Percentiles rank a stretch among this genome's conserved stretches.
These are phyloP conservation scores for Coemansia sp. DNA, from an alignment of 192 early-diverging fungal genomes.

Conservation along the genomic window DNA sequence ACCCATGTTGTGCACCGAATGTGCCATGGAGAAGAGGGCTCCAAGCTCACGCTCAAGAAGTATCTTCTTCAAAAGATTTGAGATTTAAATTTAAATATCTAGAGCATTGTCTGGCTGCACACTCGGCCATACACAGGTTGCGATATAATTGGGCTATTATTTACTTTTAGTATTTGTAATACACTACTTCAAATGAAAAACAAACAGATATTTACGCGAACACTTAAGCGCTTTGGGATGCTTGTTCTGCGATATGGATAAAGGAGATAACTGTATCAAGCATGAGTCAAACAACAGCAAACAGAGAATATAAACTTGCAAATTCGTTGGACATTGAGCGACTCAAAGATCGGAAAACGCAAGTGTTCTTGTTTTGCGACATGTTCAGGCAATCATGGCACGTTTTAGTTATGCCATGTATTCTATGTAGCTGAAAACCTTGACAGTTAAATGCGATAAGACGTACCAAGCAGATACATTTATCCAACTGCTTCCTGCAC, in stretches of 20 bases:
- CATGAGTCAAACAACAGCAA: background rate
- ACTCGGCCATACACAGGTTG: too few species aligned
- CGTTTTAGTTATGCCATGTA: background rate
- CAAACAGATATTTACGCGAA: too few species aligned
- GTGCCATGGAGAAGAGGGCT: background rate
- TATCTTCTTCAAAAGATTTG: constrained; percentile 26
- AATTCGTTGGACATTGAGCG: background rate
- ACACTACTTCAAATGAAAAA: too few species aligned
- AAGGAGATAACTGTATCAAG: too few species aligned
- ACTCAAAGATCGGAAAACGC: background rate
- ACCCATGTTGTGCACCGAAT: constrained; percentile 14
- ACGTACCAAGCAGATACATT: background rate
- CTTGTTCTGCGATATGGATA: too few species aligned
- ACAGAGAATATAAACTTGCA: background rate
- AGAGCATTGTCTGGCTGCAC: too few species aligned
- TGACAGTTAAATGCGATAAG: background rate
- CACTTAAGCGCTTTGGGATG: too few species aligned
- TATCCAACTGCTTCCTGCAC: too few species aligned
- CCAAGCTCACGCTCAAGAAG: background rate
- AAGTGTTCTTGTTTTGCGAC: background rate
- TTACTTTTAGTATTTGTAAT: too few species aligned
- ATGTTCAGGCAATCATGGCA: background rate
- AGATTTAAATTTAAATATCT: background rate
- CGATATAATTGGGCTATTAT: too few species aligned
- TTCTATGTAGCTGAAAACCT: background rate